These are phyloP conservation scores for Chlamydomonas eustigma DNA, from an alignment of 139 green algal species.

Conservation along the genomic window DNA sequence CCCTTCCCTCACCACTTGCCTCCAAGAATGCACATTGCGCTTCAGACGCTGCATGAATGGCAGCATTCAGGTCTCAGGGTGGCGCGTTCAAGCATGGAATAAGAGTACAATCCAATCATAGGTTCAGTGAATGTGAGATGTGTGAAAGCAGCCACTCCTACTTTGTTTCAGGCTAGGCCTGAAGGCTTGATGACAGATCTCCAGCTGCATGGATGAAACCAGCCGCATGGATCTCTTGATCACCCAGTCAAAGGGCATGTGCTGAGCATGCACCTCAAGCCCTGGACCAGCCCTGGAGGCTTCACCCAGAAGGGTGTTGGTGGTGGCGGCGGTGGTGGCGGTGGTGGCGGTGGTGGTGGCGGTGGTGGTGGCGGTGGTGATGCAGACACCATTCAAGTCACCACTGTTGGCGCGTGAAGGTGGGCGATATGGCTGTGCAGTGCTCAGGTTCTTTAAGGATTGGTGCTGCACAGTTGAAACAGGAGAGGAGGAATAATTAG, in stretches of 20 bases:
- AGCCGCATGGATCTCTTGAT: neutral
- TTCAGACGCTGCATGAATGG: neutral
- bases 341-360: neutral
- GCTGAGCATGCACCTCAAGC: neutral
- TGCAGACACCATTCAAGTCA: neutral
- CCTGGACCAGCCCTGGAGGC: neutral
- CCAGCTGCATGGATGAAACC: neutral
- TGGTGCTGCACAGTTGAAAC: neutral
- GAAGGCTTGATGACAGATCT: neutral
- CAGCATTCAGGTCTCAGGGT: too few species aligned
- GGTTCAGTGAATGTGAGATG: too few species aligned
- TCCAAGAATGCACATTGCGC: too few species aligned
- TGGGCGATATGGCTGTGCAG: neutral
- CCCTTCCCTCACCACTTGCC: too few species aligned
- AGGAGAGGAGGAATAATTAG: too few species aligned
- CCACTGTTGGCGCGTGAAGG: neutral
- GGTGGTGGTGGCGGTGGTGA: neutral
- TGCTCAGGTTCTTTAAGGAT: neutral
- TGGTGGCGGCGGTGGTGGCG: neutral
- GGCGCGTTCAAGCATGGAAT: too few species aligned
- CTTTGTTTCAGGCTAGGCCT: too few species aligned
- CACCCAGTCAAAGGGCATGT: conserved; percentile 9
- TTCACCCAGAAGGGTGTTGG: too few species aligned
- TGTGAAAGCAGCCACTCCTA: too few species aligned
- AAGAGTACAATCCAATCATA: too few species aligned